phyloP scores from a whole-genome alignment of 768 basidiomycete species.

The Termitomyces sp. region DNA sequence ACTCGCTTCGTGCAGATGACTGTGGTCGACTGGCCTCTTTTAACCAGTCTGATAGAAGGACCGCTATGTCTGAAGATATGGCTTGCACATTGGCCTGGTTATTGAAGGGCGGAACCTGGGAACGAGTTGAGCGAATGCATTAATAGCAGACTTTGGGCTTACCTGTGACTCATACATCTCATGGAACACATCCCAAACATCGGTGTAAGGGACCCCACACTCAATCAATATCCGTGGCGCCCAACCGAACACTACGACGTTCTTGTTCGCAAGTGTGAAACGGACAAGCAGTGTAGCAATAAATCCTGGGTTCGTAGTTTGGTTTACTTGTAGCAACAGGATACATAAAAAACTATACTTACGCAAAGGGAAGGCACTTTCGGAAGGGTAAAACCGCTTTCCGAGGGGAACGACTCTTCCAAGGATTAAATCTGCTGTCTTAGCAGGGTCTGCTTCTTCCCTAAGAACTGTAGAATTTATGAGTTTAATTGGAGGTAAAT shows the following conservation, averaged over 20 bases:
- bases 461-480: constrained; percentile 40
- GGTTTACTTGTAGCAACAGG: not conserved
- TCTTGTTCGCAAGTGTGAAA: constrained; percentile 60
- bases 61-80: constrained; percentile 76
- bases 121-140: not conserved
- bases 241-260: constrained; percentile 71
- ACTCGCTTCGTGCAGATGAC: constrained; percentile 57
- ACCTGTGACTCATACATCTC: constrained; percentile 90
- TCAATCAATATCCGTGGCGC: constrained; percentile 72
- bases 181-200: constrained; percentile 82
- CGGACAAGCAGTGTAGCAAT: constrained; percentile 71
- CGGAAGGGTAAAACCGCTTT: constrained; percentile 86
- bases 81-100: constrained; percentile 74
- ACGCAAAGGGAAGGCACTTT: constrained; percentile 87
- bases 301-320: constrained; percentile 45
- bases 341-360: constrained; percentile 23
- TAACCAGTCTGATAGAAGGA: constrained; percentile 78
- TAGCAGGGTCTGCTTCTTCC: constrained; percentile 48
- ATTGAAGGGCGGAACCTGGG: constrained; percentile 79
- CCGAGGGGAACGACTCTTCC: constrained; percentile 67
- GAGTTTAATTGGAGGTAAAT: not conserved
- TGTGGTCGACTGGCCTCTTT: constrained; percentile 72
- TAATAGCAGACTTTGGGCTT: constrained; percentile 17
- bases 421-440: constrained; percentile 56
- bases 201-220: constrained; percentile 74